phyloP scores from a whole-genome alignment of 305 asterid species.

The Salvia sclarea region DNA sequence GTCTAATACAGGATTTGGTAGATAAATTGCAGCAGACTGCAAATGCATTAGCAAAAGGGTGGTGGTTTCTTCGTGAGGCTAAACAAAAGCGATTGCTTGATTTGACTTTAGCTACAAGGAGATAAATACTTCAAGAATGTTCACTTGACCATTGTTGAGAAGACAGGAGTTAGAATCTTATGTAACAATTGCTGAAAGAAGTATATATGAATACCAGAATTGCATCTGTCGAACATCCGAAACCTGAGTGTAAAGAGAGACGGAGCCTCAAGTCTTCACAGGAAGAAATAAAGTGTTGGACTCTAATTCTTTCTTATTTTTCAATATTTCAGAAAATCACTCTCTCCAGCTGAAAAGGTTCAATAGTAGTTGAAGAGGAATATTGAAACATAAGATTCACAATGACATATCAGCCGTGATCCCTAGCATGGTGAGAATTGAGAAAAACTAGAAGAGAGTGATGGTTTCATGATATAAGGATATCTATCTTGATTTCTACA shows the following conservation, averaged over 20 bases:
- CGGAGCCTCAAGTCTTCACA: conserved; percentile 21
- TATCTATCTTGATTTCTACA: not conserved
- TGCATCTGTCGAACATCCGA: conserved; percentile 11
- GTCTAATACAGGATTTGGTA: conserved; percentile 25
- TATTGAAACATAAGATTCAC: conserved; percentile 4
- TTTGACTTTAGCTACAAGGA: no score
- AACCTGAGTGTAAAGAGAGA: conserved; percentile 26
- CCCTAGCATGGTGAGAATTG: not conserved
- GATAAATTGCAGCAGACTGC: conserved; percentile 52
- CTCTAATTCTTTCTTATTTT: conserved; percentile 20
- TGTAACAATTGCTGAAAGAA: conserved; percentile 19
- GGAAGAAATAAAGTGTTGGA: conserved; percentile 26
- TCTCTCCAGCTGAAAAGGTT: conserved; percentile 15
- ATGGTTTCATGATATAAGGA: not conserved
- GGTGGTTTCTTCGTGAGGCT: no score
- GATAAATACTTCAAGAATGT: conserved; percentile 26
- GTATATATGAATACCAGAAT: not conserved
- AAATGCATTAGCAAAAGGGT: conserved; percentile 39
- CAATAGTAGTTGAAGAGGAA: conserved; percentile 5
- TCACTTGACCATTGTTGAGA: conserved; percentile 25
- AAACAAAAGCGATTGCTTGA: no score
- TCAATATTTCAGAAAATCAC: conserved; percentile 4
- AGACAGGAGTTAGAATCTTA: conserved; percentile 19
- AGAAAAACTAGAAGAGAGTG: conserved; percentile 12
- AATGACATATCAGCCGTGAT: not conserved